Conservation (phyloP, 177 flowering plant species). For the Vitis hybrid region DNA sequence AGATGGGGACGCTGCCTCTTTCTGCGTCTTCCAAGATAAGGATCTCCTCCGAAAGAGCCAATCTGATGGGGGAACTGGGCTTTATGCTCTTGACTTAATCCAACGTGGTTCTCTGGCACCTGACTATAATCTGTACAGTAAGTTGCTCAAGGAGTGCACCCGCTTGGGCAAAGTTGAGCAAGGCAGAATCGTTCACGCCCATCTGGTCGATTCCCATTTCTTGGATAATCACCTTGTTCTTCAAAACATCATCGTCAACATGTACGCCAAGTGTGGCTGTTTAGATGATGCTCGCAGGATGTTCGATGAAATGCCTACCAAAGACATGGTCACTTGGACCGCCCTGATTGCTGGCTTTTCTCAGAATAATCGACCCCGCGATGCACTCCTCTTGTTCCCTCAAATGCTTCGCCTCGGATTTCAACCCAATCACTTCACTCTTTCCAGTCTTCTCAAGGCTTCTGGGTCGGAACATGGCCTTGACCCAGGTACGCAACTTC, state of each 20-base stretch:
- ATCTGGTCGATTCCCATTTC: slow-evolving; percentile 39
- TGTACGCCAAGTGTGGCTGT: slow-evolving; percentile 59
- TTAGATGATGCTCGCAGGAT: slow-evolving; percentile 45
- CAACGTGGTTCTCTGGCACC: slow-evolving; percentile 34
- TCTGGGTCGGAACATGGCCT: slow-evolving; percentile 27
- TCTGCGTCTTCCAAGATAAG: slow-evolving; percentile 34
- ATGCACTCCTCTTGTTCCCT: slow-evolving; percentile 50
- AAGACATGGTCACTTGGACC: slow-evolving; percentile 59
- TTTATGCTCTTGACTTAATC: slow-evolving; percentile 51
- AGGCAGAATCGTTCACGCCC: slow-evolving; percentile 48
- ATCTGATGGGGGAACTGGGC: slow-evolving; percentile 23
- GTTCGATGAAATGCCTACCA: slow-evolving; percentile 56
- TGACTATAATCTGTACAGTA: slow-evolving; percentile 33
- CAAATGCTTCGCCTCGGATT: slow-evolving; percentile 44
- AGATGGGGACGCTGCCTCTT: slow-evolving; percentile 1
- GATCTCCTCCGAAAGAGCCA: slow-evolving; percentile 38
- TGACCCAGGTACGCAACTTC: slow-evolving; percentile 47
- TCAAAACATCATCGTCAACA: slow-evolving; percentile 38
- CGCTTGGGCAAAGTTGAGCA: slow-evolving; percentile 34
- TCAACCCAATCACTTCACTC: slow-evolving; percentile 56
- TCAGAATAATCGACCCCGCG: slow-evolving; percentile 42
- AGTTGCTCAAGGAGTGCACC: slow-evolving; percentile 47
- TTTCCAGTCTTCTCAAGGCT: slow-evolving; percentile 61
- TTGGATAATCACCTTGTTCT: slow-evolving; percentile 27
- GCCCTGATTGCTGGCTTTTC: slow-evolving; percentile 54